Percentiles rank a stretch among this genome's conserved stretches.
Conservation (phyloP, 2,329 filamentous ascomycete genomes). For the Eurotiales sp. region DNA sequence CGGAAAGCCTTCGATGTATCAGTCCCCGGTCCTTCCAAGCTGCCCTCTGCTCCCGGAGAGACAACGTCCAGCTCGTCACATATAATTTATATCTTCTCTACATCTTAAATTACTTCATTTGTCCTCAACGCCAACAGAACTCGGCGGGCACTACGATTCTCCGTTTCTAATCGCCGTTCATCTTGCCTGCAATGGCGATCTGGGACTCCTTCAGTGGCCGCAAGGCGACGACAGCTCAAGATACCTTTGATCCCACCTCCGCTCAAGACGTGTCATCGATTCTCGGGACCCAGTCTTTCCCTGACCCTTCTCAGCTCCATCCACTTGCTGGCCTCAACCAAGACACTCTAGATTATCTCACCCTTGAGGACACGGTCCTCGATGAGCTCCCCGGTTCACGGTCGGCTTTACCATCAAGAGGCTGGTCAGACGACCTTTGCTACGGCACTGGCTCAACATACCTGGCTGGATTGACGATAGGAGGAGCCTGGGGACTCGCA, state of each 20-base stretch:
- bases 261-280: conserved; percentile 83
- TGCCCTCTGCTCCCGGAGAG: background rate
- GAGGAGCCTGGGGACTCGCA: conserved; percentile 86
- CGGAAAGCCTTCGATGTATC: background rate
- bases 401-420: conserved; percentile 86
- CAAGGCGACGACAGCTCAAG: conserved; percentile 51
- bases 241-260: conserved; percentile 66
- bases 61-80: conserved; percentile 1
- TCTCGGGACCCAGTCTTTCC: conserved; percentile 69
- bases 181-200: conserved; percentile 46
- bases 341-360: conserved; percentile 90
- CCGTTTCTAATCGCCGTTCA: background rate
- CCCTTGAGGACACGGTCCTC: conserved; percentile 85
- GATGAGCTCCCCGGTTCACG: conserved; percentile 81
- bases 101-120: background rate
- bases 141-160: background rate
- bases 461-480: conserved; percentile 76
- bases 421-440: conserved; percentile 97
- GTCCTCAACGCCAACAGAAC: background rate
- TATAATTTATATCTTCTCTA: background rate
- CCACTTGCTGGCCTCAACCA: conserved; percentile 90
- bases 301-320: conserved; percentile 85
- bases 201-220: conserved; percentile 61
- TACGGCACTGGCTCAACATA: conserved; percentile 97
- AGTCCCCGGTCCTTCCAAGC: background rate